These are phyloP conservation scores for Aspergillus mulundensis DNA, from an alignment of 495 filamentous ascomycete genomes.

Conservation along the genomic window DNA sequence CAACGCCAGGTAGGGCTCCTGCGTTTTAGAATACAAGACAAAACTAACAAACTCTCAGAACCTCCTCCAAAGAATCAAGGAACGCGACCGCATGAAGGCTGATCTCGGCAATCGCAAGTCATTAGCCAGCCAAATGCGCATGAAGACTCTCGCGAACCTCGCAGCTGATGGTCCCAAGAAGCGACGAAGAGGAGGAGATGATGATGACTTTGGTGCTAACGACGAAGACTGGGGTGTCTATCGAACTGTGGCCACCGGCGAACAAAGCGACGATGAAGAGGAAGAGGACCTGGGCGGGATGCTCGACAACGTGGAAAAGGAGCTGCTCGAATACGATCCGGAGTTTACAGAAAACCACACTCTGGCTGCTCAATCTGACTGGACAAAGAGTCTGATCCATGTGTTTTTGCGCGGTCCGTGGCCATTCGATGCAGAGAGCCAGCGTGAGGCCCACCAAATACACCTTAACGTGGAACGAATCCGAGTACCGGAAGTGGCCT, in stretches of 20 bases:
- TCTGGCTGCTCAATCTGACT: slow-evolving; percentile 85
- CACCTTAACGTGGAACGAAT: slow-evolving; percentile 97
- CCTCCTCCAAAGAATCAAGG: slow-evolving; percentile 81
- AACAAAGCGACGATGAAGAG: slow-evolving; percentile 70
- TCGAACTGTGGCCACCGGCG: slow-evolving; percentile 78
- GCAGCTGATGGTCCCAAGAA: slow-evolving; percentile 85
- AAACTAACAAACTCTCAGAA: slow-evolving; percentile 28
- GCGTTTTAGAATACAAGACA: background rate
- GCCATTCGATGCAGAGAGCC: slow-evolving; percentile 75
- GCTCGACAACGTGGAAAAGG: slow-evolving; percentile 72
- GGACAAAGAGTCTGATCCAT: slow-evolving; percentile 86
- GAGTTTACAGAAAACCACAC: slow-evolving; percentile 87
- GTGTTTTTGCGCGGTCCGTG: slow-evolving; percentile 83
- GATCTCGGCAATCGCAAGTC: slow-evolving; percentile 96
- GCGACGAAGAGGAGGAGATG: slow-evolving; percentile 72
- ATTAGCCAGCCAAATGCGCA: slow-evolving; percentile 88
- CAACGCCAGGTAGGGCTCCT: slow-evolving; percentile 55
- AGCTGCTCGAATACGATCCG: slow-evolving; percentile 81
- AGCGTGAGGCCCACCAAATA: slow-evolving; percentile 78
- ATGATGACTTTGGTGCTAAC: slow-evolving; percentile 95
- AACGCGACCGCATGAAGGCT: slow-evolving; percentile 83
- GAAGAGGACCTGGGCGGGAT: slow-evolving; percentile 77
- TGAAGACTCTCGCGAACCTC: slow-evolving; percentile 97
- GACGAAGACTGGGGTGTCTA: slow-evolving; percentile 98
- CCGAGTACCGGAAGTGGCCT: slow-evolving; percentile 90